Evolutionary conservation across 2,329 filamentous ascomycete genomes (phyloP).

Genomic region (Alternaria sp.): DNA sequence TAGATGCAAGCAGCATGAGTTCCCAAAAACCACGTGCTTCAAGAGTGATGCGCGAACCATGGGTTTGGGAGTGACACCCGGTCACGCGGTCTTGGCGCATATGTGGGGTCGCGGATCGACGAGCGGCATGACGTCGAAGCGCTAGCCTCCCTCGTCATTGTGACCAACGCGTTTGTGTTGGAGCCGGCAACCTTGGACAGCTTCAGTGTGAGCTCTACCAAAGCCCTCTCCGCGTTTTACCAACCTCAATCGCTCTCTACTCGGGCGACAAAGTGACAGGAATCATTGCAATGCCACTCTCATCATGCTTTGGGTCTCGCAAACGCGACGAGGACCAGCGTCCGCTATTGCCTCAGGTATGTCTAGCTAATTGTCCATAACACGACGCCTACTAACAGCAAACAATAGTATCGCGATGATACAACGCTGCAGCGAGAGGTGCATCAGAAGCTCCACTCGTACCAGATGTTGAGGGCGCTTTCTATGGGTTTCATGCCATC

Average conservation of each 20-base stretch:
- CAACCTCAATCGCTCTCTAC: constrained; percentile 12
- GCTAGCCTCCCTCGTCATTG: constrained; percentile 20
- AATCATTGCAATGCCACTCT: constrained; percentile 56
- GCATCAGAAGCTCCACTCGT: constrained; percentile 89
- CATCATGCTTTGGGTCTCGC: constrained; percentile 70
- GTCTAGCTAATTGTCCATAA: constrained; percentile 2
- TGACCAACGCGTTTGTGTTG: constrained; percentile 13
- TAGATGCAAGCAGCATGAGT: not conserved
- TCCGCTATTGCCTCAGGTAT: constrained; percentile 75
- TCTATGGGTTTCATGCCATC: constrained; percentile 90
- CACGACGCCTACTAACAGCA: constrained; percentile 2
- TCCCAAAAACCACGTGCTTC: not conserved
- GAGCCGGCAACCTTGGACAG: constrained; percentile 12
- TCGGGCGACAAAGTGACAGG: not conserved
- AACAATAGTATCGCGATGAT: constrained; percentile 72
- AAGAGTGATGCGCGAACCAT: constrained; percentile 7
- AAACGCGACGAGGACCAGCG: constrained; percentile 67
- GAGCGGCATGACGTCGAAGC: constrained; percentile 20
- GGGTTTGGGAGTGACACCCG: constrained; percentile 5
- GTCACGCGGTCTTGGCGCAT: constrained; percentile 11
- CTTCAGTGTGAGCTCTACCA: constrained; percentile 9
- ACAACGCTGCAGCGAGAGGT: constrained; percentile 73
- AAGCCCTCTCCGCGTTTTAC: not conserved
- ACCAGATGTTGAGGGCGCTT: constrained; percentile 87
- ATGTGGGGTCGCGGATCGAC: constrained; percentile 21